phyloP scores from a whole-genome alignment of 306 rosid species.

The Trichosanthes cucumerina region DNA sequence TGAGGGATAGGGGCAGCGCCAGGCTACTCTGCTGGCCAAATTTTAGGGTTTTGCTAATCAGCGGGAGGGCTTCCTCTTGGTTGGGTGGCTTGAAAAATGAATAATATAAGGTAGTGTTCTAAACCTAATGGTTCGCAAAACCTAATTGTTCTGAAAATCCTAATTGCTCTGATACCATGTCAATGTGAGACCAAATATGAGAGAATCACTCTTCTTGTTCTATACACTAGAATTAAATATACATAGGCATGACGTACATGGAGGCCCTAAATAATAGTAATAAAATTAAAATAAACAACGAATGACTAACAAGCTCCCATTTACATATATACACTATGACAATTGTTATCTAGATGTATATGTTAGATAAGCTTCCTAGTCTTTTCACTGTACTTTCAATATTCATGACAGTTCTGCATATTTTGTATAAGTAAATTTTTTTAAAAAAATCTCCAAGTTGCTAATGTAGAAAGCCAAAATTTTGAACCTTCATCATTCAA shows the following conservation, averaged over 20 bases:
- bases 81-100: background rate
- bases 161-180: background rate
- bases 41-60: background rate
- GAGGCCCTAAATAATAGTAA: background rate
- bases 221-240: background rate
- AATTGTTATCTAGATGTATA: background rate
- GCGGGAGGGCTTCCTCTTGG: background rate
- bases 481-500: too few relatives aligned
- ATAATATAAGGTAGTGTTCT: background rate
- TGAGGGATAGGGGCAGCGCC: background rate
- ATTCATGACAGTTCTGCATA: too few relatives aligned
- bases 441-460: too few relatives aligned
- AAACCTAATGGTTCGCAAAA: background rate
- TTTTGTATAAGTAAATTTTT: background rate
- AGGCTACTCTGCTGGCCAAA: background rate
- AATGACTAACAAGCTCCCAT: background rate
- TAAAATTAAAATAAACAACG: background rate
- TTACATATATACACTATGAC: background rate
- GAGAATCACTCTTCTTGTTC: background rate
- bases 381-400: too few relatives aligned
- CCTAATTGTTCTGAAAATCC: background rate
- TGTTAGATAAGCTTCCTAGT: background rate
- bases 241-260: background rate
- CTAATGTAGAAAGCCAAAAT: too few relatives aligned
- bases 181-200: background rate